phyloP scores from a whole-genome alignment of 345 rosid species.

The Erysimum cheiranthoides region DNA sequence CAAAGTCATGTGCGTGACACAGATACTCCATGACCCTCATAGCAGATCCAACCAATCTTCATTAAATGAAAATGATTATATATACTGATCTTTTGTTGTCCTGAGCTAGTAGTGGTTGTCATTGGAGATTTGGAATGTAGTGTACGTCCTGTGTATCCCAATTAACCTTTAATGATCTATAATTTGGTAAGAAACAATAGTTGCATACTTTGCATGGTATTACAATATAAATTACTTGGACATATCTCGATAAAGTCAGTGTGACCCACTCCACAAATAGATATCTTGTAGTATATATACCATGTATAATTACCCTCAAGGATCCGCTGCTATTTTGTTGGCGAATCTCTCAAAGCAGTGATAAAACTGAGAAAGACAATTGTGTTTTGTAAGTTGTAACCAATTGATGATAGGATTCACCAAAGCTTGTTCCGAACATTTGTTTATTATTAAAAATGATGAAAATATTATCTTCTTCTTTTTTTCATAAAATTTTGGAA shows the following conservation, averaged over 20 bases:
- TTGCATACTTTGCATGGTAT: background rate
- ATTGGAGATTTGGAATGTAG: background rate
- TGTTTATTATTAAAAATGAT: too few species aligned
- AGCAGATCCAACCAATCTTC: background rate
- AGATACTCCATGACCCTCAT: conserved; percentile 3
- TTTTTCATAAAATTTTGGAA: too few species aligned
- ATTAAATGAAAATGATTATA: background rate
- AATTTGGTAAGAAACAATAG: background rate
- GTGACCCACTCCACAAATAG: too few species aligned
- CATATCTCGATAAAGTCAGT: background rate
- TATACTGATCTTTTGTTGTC: background rate
- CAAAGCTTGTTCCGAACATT: too few species aligned
- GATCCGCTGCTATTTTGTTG: too few species aligned
- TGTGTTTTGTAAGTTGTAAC: too few species aligned
- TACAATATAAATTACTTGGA: background rate
- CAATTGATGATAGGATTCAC: too few species aligned
- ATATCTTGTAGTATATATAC: background rate
- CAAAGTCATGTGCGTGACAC: conserved; percentile 1
- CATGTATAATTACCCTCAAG: too few species aligned
- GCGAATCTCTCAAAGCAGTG: too few species aligned
- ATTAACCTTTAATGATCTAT: background rate
- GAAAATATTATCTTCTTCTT: too few species aligned
- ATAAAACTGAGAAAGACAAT: too few species aligned
- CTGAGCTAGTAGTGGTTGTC: background rate
- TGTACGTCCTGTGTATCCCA: background rate